Evolutionary conservation across 371 early-diverging fungal genomes (phyloP).

Genomic region (Saksenaea vasiformis): DNA sequence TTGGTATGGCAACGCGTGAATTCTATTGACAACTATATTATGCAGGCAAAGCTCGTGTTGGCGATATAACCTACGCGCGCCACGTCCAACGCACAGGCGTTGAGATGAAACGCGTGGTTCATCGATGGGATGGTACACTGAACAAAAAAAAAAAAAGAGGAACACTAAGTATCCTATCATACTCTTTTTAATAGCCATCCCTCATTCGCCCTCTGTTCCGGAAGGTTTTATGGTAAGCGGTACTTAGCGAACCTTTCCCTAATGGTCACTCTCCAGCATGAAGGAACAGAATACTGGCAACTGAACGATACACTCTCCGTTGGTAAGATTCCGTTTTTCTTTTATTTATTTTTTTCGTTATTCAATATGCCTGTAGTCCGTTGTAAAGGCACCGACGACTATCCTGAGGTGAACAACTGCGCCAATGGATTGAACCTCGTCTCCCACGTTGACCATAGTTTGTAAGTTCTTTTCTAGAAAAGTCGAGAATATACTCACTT

Average conservation of each 20-base stretch:
- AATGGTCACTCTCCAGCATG: neutral
- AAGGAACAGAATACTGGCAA: constrained; percentile 9
- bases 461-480: neutral
- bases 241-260: neutral
- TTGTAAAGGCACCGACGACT: neutral
- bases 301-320: neutral
- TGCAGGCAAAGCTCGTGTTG: constrained; percentile 1
- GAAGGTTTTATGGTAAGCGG: neutral
- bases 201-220: neutral
- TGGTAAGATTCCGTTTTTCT: neutral
- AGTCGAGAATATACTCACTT: neutral
- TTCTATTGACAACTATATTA: neutral
- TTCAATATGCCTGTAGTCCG: neutral
- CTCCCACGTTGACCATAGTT: neutral
- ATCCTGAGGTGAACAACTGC: neutral
- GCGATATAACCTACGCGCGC: neutral
- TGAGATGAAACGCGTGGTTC: constrained; percentile 4
- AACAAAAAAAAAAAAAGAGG: neutral
- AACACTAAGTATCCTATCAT: neutral
- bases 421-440: neutral
- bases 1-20: neutral
- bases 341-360: neutral
- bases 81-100: constrained; percentile 3
- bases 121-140: neutral
- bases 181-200: neutral